Percentiles rank a stretch among this genome's conserved stretches.
These are phyloP conservation scores for Candida peoriensis DNA, from an alignment of 805 yeast species.

Conservation along the genomic window DNA sequence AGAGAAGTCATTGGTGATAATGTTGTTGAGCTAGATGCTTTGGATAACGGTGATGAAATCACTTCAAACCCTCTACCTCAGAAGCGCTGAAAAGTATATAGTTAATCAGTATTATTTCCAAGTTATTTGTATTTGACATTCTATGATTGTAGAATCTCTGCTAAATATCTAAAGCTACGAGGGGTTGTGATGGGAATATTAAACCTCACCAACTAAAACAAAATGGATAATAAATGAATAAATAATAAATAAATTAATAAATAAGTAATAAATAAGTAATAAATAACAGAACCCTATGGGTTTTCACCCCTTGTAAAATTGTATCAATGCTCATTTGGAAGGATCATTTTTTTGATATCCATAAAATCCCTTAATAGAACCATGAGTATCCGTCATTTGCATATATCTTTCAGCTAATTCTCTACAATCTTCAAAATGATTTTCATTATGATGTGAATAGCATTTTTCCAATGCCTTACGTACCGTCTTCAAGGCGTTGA, in stretches of 20 bases:
- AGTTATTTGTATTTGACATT: no score
- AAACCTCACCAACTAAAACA: no score
- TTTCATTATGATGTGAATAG: conserved; percentile 53
- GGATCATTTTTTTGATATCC: conserved; percentile 92
- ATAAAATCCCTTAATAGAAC: conserved; percentile 65
- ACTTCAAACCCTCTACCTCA: no score
- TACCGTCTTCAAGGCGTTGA: conserved; percentile 59
- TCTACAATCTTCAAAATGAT: conserved; percentile 74
- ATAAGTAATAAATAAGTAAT: no score
- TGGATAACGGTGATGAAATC: no score
- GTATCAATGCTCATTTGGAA: conserved; percentile 42
- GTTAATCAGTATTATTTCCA: no score
- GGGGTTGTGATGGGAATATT: no score
- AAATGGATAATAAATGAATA: conserved; percentile 7
- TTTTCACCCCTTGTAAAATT: neutral
- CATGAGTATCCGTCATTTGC: conserved; percentile 62
- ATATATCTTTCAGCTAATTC: conserved; percentile 71
- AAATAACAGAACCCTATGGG: neutral
- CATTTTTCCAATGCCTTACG: conserved; percentile 76
- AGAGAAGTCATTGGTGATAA: no score
- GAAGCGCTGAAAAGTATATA: no score
- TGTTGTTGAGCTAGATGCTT: no score
- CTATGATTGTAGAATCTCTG: no score
- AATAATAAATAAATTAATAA: conserved; percentile 3
- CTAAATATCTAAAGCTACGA: no score